Conservation (phyloP, 2,329 filamentous ascomycete species). For the Diplodia mutila region DNA sequence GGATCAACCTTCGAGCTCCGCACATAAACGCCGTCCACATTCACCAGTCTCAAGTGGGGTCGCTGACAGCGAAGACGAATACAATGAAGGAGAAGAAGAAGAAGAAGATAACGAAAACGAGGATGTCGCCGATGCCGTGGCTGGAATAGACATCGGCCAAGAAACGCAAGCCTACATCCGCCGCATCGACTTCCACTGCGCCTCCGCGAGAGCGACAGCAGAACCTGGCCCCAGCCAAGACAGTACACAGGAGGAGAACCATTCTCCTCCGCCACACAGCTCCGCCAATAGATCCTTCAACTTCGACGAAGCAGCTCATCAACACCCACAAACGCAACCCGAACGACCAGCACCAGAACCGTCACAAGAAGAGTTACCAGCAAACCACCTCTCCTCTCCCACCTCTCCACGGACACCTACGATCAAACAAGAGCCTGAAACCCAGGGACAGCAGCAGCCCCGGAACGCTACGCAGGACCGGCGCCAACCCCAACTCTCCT, state of each 20-base stretch:
- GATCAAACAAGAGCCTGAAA: constrained; percentile 8
- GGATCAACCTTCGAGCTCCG: neutral
- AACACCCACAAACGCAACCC: neutral
- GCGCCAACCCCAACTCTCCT: neutral
- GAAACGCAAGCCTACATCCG: constrained; percentile 24
- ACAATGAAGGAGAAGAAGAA: neutral
- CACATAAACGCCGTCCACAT: neutral
- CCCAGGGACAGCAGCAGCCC: neutral
- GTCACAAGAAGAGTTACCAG: neutral
- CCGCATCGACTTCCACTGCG: constrained; percentile 7
- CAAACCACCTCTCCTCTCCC: neutral
- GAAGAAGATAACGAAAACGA: neutral
- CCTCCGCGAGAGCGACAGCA: neutral
- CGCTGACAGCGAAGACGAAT: constrained; percentile 3
- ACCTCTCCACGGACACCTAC: neutral
- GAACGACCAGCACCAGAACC: neutral
- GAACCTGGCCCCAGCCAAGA: neutral
- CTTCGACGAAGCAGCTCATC: neutral
- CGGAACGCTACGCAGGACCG: neutral
- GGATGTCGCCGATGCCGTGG: neutral
- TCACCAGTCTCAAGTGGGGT: neutral
- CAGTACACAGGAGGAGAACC: neutral
- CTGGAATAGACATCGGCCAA: constrained; percentile 18
- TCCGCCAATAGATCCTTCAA: constrained; percentile 1
- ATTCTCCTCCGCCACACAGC: neutral